Evolutionary conservation across 179 eudicot genomes (phyloP), one percentile per base, ranked within the genome.

Genomic region (Camellia oleifera): DNA sequence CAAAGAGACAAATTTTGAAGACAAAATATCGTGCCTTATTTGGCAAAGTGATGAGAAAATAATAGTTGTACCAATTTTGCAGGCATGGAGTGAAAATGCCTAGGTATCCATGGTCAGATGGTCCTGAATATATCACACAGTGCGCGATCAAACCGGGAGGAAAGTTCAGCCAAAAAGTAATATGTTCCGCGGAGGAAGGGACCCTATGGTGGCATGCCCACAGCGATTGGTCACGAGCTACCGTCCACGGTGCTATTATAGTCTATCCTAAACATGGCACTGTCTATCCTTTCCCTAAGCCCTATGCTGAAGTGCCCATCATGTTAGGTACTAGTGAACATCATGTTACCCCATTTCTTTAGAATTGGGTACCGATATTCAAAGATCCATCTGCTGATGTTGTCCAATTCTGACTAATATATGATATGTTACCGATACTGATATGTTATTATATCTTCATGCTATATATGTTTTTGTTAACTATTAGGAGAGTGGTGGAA

Each of bases 201-300:
- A 87, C 89, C 0, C 26, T 87, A 18, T 87, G 89, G 89, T 87
- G 89, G 89, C 89, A 87, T 32, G 89, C 89, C 8, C 89, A 87
- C 20, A 87, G 88, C n/a, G 89, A 83, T 8, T 87, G 88, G 89
- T 76, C 86, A 10, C 79, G 89, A 62, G 86, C 86, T 23, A 85
- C 89, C 0, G 88, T 87, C 14, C 82, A 85, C 42, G 89, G 89
- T 18, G 80, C 80, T 4, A 80, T 87, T 7, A 17, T 87, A 8
- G 76, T 87, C 11, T 52, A 45, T 48, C 89, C 89, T 2, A 52
- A 66, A 48, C 56, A 23, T 18, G 81, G 82, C 40, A 74, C 74
- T 5, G 20, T 9, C 12, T 84, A 84, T 74, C 89, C 89, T 6
- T 87, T 75, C 50, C 84, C 86, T 2, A 72, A 45, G 44, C 89